Conservation (phyloP, 345 rosid genomes). For the Murraya koenigii region DNA sequence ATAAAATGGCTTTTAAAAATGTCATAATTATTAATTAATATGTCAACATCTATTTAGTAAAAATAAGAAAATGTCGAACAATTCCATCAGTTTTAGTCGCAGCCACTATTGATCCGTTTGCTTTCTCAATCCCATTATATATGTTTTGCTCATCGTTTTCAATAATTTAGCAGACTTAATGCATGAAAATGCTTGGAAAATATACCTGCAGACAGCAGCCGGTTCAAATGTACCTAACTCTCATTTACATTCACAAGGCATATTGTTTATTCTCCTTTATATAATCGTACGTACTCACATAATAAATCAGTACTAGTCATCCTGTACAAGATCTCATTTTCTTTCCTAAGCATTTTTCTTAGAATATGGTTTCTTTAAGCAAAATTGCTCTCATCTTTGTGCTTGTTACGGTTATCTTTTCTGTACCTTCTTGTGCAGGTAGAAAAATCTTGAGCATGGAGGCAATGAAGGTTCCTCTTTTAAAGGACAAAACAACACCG, state of each 20-base stretch:
- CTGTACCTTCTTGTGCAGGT: neutral
- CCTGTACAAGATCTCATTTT: neutral
- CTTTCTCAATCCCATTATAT: neutral
- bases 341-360: too few relatives aligned
- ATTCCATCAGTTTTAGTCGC: too few relatives aligned
- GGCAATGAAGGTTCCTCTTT: neutral
- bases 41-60: too few relatives aligned
- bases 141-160: neutral
- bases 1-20: too few relatives aligned
- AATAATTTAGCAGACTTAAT: neutral
- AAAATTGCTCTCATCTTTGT: conserved; percentile 3
- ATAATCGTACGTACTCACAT: neutral
- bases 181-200: neutral
- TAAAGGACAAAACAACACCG: neutral
- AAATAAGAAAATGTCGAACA: too few relatives aligned
- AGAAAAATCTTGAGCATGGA: neutral
- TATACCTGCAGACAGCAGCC: neutral
- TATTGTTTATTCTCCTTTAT: neutral
- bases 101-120: too few relatives aligned
- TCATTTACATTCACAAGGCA: neutral
- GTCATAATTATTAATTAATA: too few relatives aligned
- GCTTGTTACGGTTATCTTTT: neutral
- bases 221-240: conserved; percentile 3
- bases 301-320: neutral
- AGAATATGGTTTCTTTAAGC: neutral